phyloP scores from a whole-genome alignment of 768 basidiomycete species.

The Kwoniella mangroviensis region DNA sequence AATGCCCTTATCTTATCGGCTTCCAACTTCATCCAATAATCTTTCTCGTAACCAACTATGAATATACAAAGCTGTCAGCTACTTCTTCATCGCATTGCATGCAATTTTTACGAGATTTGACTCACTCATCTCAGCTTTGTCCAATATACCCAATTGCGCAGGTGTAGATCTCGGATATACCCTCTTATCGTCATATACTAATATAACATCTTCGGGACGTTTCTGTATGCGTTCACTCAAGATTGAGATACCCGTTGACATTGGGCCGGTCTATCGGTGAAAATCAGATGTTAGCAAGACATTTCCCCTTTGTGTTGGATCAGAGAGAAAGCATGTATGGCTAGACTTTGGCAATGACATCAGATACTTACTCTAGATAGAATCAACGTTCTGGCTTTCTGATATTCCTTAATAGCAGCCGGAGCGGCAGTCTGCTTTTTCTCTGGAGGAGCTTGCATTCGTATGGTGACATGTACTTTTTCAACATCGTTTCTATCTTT shows the following conservation, averaged over 20 bases:
- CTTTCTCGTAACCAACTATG: slow-evolving; percentile 24
- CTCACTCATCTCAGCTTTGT: slow-evolving; percentile 26
- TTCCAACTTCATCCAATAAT: slow-evolving; percentile 15
- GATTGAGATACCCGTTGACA: slow-evolving; percentile 20
- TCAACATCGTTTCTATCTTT: slow-evolving; percentile 5
- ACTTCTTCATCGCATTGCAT: neutral
- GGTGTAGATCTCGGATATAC: slow-evolving; percentile 21
- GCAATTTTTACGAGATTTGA: neutral
- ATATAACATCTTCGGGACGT: slow-evolving; percentile 29
- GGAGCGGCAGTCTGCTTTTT: slow-evolving; percentile 15
- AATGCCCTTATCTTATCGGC: slow-evolving; percentile 12
- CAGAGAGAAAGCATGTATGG: no score
- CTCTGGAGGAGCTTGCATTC: slow-evolving; percentile 24
- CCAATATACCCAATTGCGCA: slow-evolving; percentile 14
- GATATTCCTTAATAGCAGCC: slow-evolving; percentile 22
- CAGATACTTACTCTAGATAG: slow-evolving; percentile 14
- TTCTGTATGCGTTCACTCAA: slow-evolving; percentile 31
- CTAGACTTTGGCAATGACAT: no score
- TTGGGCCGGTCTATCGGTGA: slow-evolving; percentile 17
- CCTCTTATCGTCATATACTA: slow-evolving; percentile 29
- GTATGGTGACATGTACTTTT: slow-evolving; percentile 15
- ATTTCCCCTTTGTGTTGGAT: neutral
- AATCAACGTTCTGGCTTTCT: slow-evolving; percentile 20
- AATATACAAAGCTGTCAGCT: neutral
- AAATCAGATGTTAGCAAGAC: neutral